Evolutionary conservation across 2,329 filamentous ascomycete genomes (phyloP), one percentile per base, ranked within the genome.

Genomic region (Claviceps purpurea): DNA sequence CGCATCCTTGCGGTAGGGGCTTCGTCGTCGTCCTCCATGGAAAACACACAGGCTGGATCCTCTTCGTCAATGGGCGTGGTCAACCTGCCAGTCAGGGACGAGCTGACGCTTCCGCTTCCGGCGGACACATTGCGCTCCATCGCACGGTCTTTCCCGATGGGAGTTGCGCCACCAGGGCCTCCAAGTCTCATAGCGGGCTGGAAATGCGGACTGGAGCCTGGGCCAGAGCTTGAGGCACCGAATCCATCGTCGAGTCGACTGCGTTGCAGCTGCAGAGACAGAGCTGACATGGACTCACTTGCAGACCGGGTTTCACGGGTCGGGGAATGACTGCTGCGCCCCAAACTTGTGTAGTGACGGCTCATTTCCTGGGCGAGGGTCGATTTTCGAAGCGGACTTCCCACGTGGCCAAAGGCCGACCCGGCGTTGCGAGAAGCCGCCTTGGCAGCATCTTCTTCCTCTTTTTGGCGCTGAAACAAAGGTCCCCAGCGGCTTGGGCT

Each of bases 21-120:
- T 37, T 81, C 78, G 22, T 78, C 76, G 26, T 79, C 77, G 52
- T 81, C 78, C 57, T 84, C 80, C 79, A 84, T 83, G 60, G 70
- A 78, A 62, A 84, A 84, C 14, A 84, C 76, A 57, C 83, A 82
- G 26, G 78, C 75, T 4, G 77, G 71, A 52, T 83, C 78, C 58
- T 84, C 80, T 60, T 83, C 80, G 54, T 82, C 79, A 55, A 84
- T 83, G 3, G 79, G 79, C 1, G 78, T 82, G 1, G 79, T 79
- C 61, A 81, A 82, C 16, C 80, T 70, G 20, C 77, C 77, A 41
- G 73, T 77, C 41, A 69, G 67, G 20, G 67, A 73, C 47, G 76
- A 78, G 57, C 75, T 72, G 58, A 80, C 74, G 57, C 78, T 81
- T 34, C 74, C 74, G 52, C 73, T 79, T 30, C 74, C 74, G 52